These are phyloP conservation scores for Claviceps africana DNA, from an alignment of 2,329 filamentous ascomycete species.

Conservation along the genomic window DNA sequence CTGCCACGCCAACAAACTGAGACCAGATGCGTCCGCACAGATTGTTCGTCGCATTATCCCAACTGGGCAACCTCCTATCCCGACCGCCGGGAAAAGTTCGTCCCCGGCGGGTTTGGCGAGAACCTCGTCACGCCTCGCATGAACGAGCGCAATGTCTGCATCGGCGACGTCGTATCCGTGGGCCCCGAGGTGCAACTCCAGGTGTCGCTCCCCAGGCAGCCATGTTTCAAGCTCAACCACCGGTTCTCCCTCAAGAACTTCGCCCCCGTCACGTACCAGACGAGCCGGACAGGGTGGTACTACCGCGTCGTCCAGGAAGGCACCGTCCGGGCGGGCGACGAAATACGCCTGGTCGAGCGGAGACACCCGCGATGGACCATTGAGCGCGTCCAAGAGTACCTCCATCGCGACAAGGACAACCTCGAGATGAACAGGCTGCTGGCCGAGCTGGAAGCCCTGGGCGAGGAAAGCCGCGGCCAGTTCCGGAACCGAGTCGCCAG, in stretches of 20 bases:
- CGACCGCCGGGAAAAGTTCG: conserved; percentile 33
- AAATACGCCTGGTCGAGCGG: conserved; percentile 40
- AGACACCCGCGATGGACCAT: conserved; percentile 47
- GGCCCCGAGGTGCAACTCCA: conserved; percentile 38
- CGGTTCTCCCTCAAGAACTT: conserved; percentile 51
- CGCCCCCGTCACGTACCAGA: conserved; percentile 40
- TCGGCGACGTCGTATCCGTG: conserved; percentile 45
- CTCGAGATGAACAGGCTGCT: conserved; percentile 38
- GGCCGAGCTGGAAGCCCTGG: conserved; percentile 34
- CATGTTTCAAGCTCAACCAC: conserved; percentile 54
- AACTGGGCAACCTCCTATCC: conserved; percentile 41
- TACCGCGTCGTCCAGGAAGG: conserved; percentile 47
- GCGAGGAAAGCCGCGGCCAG: conserved; percentile 30
- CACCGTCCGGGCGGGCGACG: conserved; percentile 39
- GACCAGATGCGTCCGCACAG: conserved; percentile 13
- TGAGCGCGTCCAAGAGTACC: conserved; percentile 46
- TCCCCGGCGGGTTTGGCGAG: conserved; percentile 48
- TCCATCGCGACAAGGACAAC: conserved; percentile 40
- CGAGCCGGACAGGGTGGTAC: conserved; percentile 50
- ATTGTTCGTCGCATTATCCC: conserved; percentile 45
- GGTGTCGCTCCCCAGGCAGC: conserved; percentile 46
- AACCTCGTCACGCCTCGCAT: conserved; percentile 44
- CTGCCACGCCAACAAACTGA: neutral
- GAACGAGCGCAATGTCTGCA: conserved; percentile 52
- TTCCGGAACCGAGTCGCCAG: conserved; percentile 40